Evolutionary conservation across 108 stramenopile species (phyloP).

Genomic region (Cyclotella sp.): DNA sequence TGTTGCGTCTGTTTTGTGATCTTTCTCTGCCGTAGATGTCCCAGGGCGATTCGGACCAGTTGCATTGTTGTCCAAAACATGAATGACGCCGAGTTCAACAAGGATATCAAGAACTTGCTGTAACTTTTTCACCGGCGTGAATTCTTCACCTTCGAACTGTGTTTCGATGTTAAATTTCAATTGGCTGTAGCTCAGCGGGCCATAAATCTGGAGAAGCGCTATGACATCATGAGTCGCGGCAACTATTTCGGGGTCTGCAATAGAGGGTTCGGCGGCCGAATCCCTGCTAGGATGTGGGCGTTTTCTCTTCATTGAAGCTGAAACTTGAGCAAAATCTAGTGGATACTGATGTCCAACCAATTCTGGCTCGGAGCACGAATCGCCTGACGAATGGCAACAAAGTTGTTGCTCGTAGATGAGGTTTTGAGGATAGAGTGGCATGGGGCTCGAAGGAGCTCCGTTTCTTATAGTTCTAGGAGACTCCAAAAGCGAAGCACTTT

Average conservation of each 20-base stretch:
- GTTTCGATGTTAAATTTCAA: constrained; percentile 41
- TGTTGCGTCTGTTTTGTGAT: neutral
- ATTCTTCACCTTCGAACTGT: constrained; percentile 26
- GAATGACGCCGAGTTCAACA: constrained; percentile 38
- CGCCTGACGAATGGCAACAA: neutral
- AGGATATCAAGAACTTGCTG: constrained; percentile 34
- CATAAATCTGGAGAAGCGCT: constrained; percentile 31
- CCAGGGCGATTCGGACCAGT: neutral
- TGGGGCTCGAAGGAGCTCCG: constrained; percentile 3
- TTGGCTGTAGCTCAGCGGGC: constrained; percentile 40
- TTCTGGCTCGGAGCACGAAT: neutral
- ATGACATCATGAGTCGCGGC: constrained; percentile 33
- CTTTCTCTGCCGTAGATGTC: neutral
- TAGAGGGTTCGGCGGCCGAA: neutral
- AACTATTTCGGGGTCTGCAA: constrained; percentile 20
- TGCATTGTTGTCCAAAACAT: constrained; percentile 27
- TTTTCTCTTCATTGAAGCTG: constrained; percentile 10
- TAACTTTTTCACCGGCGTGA: constrained; percentile 13
- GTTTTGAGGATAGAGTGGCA: constrained; percentile 5
- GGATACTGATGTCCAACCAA: neutral
- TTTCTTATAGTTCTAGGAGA: neutral
- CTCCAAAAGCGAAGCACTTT: neutral
- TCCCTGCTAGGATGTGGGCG: neutral
- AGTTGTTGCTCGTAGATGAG: constrained; percentile 2
- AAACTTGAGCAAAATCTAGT: neutral